Percentiles rank a stretch among this genome's conserved stretches.
These are phyloP conservation scores for Garcia nutans DNA, from an alignment of 345 rosid species.

Conservation along the genomic window DNA sequence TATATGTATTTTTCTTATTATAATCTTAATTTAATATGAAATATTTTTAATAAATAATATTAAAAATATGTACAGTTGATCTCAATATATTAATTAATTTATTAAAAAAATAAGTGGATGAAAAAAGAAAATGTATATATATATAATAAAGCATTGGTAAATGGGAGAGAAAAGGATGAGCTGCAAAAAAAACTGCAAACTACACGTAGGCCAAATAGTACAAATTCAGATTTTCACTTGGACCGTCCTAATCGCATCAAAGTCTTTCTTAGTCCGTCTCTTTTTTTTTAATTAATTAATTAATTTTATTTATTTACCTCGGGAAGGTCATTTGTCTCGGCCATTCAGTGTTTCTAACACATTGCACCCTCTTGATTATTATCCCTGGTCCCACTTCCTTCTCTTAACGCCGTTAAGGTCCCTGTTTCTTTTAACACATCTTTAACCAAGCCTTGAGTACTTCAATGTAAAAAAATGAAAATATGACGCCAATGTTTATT, in stretches of 20 bases:
- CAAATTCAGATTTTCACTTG: background rate
- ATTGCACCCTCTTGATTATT: background rate
- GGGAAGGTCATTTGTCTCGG: constrained; percentile 19
- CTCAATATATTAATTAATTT: no score
- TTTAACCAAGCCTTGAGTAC: no score
- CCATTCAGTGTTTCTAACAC: constrained; percentile 8
- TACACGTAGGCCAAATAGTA: background rate
- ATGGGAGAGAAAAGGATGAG: background rate
- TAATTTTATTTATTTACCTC: constrained; percentile 12
- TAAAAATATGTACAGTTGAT: no score
- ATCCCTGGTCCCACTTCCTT: background rate
- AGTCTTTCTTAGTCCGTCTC: background rate
- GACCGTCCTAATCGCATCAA: background rate
- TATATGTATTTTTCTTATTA: no score
- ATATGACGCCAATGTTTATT: no score
- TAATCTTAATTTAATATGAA: no score
- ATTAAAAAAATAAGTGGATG: no score
- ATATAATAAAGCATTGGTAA: background rate
- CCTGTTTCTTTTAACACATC: background rate
- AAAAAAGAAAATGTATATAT: no score
- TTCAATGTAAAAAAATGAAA: no score
- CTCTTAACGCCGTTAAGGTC: constrained; percentile 25
- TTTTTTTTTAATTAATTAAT: no score
- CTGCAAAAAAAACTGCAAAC: no score
- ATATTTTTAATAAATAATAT: no score